phyloP scores from a whole-genome alignment of 305 asterid genomes.

The Stenogyne calaminthoides region DNA sequence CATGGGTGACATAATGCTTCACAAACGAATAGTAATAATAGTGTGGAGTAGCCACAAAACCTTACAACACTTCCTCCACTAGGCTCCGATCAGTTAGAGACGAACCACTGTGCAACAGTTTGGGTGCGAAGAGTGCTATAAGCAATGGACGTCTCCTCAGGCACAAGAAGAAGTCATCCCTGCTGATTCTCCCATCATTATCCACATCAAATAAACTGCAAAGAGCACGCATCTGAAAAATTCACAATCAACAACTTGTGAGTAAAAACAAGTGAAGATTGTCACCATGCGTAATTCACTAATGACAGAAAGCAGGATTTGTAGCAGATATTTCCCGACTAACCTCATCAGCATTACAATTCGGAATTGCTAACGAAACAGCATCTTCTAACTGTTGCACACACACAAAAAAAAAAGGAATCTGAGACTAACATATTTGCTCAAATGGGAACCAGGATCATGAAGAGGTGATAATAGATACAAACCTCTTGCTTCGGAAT shows the following conservation, averaged over 20 bases:
- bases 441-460: slow-evolving; percentile 9
- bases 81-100: slow-evolving; percentile 30
- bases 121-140: slow-evolving; percentile 68
- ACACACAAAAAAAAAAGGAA: neutral
- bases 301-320: neutral
- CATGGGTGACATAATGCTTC: slow-evolving; percentile 3
- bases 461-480: slow-evolving; percentile 9
- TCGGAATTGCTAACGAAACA: slow-evolving; percentile 53
- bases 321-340: slow-evolving; percentile 25
- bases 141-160: slow-evolving; percentile 73
- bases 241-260: neutral
- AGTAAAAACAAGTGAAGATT: neutral
- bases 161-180: slow-evolving; percentile 57
- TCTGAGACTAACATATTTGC: slow-evolving; percentile 9
- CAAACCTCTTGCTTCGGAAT: slow-evolving; percentile 71
- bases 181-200: slow-evolving; percentile 69
- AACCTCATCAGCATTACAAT: slow-evolving; percentile 59
- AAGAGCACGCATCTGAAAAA: slow-evolving; percentile 64
- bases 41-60: neutral
- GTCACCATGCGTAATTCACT: too few relatives aligned
- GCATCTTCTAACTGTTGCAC: slow-evolving; percentile 55
- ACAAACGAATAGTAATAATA: slow-evolving; percentile 7
- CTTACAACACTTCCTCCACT: slow-evolving; percentile 39
- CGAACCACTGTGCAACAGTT: slow-evolving; percentile 34
- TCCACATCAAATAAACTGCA: slow-evolving; percentile 67